These are phyloP conservation scores for Russula sp. DNA, from an alignment of 768 basidiomycete species.

Conservation along the genomic window DNA sequence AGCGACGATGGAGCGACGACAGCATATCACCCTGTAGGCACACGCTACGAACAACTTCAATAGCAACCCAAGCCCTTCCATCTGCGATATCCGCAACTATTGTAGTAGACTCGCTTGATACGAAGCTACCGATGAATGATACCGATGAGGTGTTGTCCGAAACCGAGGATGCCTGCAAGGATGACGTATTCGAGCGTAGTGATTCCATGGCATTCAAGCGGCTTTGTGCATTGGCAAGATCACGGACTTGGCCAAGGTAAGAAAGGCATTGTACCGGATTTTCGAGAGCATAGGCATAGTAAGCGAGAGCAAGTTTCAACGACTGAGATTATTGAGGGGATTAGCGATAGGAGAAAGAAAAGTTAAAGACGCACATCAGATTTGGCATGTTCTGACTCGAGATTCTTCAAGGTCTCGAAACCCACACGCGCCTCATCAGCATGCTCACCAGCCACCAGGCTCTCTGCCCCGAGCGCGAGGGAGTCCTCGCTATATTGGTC, in stretches of 20 bases:
- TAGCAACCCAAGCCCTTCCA: constrained; percentile 63
- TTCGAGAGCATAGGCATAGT: constrained; percentile 73
- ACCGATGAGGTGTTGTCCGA: constrained; percentile 32
- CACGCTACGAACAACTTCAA: constrained; percentile 66
- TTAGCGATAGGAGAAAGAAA: constrained; percentile 9
- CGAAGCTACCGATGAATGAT: constrained; percentile 45
- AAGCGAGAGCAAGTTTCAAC: constrained; percentile 60
- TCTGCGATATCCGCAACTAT: constrained; percentile 52
- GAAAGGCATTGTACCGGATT: constrained; percentile 55
- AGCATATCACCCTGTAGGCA: constrained; percentile 63
- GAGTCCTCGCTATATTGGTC: constrained; percentile 38
- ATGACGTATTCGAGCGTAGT: constrained; percentile 34
- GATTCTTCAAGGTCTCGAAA: constrained; percentile 12
- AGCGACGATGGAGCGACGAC: background rate
- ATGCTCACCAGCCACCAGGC: constrained; percentile 6
- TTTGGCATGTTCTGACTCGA: constrained; percentile 15
- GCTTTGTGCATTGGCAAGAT: constrained; percentile 45
- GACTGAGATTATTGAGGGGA: constrained; percentile 38
- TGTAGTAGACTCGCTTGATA: constrained; percentile 35
- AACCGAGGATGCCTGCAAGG: constrained; percentile 32
- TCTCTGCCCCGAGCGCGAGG: constrained; percentile 11
- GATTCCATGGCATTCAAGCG: constrained; percentile 43
- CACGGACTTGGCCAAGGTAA: constrained; percentile 48
- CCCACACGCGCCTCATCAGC: constrained; percentile 11
- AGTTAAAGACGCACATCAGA: constrained; percentile 40